These are phyloP conservation scores for Peronospora farinosa DNA, from an alignment of 352 stramenopile genomes.

Conservation along the genomic window DNA sequence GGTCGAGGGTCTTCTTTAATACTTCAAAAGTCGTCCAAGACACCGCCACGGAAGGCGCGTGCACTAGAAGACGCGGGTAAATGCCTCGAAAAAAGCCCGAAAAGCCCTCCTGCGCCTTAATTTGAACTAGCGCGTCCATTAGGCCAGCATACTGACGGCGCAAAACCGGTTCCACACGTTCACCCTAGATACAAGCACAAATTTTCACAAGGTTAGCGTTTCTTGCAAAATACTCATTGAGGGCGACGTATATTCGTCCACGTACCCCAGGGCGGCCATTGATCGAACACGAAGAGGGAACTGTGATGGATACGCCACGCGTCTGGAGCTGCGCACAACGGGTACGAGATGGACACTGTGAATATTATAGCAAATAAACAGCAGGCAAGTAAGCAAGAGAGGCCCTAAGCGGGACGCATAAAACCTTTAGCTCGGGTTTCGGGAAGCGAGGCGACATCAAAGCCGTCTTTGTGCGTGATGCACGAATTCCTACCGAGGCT, in stretches of 20 bases:
- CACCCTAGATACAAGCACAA: conserved; percentile 7
- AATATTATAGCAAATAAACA: conserved; percentile 40
- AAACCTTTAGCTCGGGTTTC: conserved; percentile 53
- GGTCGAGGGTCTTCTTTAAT: conserved; percentile 83
- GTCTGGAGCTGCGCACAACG: conserved; percentile 68
- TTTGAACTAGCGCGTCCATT: conserved; percentile 73
- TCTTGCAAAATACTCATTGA: neutral
- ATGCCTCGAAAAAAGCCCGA: conserved; percentile 94
- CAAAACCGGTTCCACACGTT: conserved; percentile 41
- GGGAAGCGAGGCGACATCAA: conserved; percentile 33
- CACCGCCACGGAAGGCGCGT: conserved; percentile 96
- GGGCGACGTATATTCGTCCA: neutral
- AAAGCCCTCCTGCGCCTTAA: conserved; percentile 90
- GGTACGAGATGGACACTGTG: conserved; percentile 67
- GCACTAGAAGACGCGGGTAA: conserved; percentile 90
- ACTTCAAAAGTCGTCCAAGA: conserved; percentile 99
- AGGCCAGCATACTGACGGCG: conserved; percentile 69
- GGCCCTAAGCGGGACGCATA: conserved; percentile 24
- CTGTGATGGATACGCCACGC: conserved; percentile 51
- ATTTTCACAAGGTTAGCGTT: conserved; percentile 7
- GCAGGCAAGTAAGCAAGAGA: conserved; percentile 27
- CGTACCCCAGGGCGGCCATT: conserved; percentile 37
- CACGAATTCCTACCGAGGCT: conserved; percentile 43
- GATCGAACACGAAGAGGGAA: conserved; percentile 55
- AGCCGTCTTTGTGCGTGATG: conserved; percentile 25